Conservation (phyloP, 2,329 filamentous ascomycete genomes). For the Orbilia oligospora region DNA sequence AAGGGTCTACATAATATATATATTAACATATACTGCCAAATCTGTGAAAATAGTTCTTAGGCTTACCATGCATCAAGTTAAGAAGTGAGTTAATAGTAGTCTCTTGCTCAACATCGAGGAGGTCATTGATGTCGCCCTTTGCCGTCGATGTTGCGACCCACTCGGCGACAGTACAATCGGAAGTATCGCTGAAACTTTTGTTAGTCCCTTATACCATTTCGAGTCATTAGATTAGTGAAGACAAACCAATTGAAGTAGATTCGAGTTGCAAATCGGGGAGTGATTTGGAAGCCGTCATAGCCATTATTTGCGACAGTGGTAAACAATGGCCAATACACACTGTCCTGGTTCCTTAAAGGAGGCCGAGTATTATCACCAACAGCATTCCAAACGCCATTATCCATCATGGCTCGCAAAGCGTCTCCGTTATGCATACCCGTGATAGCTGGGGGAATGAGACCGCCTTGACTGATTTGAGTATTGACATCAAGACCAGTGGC, state of each 20-base stretch:
- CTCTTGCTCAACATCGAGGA: constrained; percentile 71
- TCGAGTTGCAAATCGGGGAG: constrained; percentile 74
- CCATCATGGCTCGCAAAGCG: constrained; percentile 73
- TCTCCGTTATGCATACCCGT: constrained; percentile 77
- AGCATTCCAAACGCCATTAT: constrained; percentile 73
- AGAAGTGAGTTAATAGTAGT: constrained; percentile 72
- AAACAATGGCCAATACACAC: constrained; percentile 72
- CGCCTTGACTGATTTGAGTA: constrained; percentile 70
- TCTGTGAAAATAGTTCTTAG: too few species aligned
- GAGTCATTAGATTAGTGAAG: not conserved
- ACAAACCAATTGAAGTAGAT: constrained; percentile 75
- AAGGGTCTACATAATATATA: constrained; percentile 67
- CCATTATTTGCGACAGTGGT: constrained; percentile 72
- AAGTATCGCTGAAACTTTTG: constrained; percentile 67
- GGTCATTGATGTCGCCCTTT: constrained; percentile 71
- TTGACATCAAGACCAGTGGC: constrained; percentile 71
- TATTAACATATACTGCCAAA: constrained; percentile 64
- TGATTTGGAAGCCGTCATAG: constrained; percentile 72
- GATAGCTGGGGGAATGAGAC: constrained; percentile 76
- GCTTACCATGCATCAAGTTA: constrained; percentile 50
- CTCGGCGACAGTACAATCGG: constrained; percentile 73
- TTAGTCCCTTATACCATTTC: constrained; percentile 1
- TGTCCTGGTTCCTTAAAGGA: constrained; percentile 71
- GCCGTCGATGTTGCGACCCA: constrained; percentile 73
- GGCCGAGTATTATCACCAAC: constrained; percentile 77